These are phyloP conservation scores for Leptoxyphium fumago DNA, from an alignment of 2,329 filamentous ascomycete genomes.

Conservation along the genomic window DNA sequence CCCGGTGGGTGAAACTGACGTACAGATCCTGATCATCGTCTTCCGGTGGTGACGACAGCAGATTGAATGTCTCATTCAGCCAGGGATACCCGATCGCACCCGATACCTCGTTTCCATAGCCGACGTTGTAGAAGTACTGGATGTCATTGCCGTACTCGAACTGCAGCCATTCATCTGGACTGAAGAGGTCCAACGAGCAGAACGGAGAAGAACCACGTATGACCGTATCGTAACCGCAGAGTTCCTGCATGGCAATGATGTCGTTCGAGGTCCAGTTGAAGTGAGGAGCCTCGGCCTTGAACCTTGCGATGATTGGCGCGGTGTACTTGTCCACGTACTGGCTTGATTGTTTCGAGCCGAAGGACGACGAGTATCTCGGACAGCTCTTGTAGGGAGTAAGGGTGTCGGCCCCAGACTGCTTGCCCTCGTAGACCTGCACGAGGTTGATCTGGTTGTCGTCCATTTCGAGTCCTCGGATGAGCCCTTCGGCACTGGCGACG, in stretches of 20 bases:
- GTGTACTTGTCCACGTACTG: constrained; percentile 38
- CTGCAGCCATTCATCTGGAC: constrained; percentile 43
- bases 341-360: constrained; percentile 38
- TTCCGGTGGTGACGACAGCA: constrained; percentile 31
- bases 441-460: constrained; percentile 40
- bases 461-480: constrained; percentile 42
- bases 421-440: constrained; percentile 40
- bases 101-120: constrained; percentile 45
- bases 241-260: constrained; percentile 50
- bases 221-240: constrained; percentile 59
- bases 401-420: constrained; percentile 43
- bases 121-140: constrained; percentile 54
- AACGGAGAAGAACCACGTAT: constrained; percentile 49
- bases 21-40: constrained; percentile 43
- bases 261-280: constrained; percentile 52
- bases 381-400: constrained; percentile 52
- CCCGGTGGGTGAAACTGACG: constrained; percentile 54
- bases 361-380: constrained; percentile 44
- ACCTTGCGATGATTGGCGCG: constrained; percentile 42
- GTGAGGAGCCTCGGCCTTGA: constrained; percentile 36
- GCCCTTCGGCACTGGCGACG: constrained; percentile 40
- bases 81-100: constrained; percentile 50
- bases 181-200: constrained; percentile 46
- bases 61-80: constrained; percentile 45
- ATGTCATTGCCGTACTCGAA: constrained; percentile 57